These are phyloP conservation scores for Dionaea muscipula DNA, from an alignment of 179 eudicot species.

Conservation along the genomic window DNA sequence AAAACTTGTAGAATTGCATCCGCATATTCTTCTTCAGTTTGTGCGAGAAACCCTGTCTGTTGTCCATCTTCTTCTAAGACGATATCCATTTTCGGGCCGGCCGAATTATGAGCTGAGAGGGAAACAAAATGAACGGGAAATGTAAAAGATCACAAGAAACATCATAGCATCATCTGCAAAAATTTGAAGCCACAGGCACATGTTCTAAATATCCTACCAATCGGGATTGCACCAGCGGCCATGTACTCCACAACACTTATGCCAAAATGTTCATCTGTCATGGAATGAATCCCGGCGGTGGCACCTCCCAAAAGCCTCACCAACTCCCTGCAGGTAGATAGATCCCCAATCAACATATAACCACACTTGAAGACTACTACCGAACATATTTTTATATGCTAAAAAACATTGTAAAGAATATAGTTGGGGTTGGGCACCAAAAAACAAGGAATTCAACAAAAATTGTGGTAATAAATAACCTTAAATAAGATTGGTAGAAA, in stretches of 20 bases:
- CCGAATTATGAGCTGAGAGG: constrained; percentile 73
- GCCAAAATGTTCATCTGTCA: constrained; percentile 96
- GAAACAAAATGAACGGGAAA: not conserved
- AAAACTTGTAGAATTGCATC: constrained; percentile 54
- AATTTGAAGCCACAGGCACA: not conserved
- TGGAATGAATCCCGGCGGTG: constrained; percentile 74
- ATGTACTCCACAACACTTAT: constrained; percentile 88
- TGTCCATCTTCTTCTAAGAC: constrained; percentile 70
- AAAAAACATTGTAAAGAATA: no score
- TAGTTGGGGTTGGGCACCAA: no score
- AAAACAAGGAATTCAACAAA: no score
- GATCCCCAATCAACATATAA: not conserved
- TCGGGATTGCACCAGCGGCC: constrained; percentile 97
- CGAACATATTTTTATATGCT: no score
- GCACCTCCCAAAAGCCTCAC: constrained; percentile 79
- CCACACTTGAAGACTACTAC: no score
- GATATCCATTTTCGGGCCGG: constrained; percentile 92
- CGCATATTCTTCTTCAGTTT: constrained; percentile 54
- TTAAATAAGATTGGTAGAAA: no score
- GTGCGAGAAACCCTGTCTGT: constrained; percentile 66
- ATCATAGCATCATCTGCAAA: not conserved
- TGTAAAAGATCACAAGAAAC: not conserved
- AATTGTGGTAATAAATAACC: no score
- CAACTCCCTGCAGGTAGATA: constrained; percentile 49
- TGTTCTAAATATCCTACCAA: constrained; percentile 32